Conservation (phyloP, 768 basidiomycete genomes). For the Lactifluus pinguis region DNA sequence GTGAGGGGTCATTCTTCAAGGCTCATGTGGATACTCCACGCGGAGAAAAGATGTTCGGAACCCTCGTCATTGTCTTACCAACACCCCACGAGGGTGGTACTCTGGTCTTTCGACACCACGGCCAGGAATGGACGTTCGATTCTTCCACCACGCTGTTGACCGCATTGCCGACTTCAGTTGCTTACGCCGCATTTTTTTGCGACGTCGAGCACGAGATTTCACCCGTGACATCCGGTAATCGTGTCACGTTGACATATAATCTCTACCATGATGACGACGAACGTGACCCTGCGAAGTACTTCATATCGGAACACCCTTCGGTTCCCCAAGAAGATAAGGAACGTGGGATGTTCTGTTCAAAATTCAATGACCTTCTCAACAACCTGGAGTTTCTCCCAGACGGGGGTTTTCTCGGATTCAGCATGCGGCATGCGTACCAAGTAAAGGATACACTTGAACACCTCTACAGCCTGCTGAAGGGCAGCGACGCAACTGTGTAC, state of each 20-base stretch:
- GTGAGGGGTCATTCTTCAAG: constrained; percentile 40
- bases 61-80: constrained; percentile 44
- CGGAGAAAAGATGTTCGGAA: constrained; percentile 38
- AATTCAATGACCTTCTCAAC: constrained; percentile 25
- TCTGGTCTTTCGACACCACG: constrained; percentile 29
- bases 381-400: constrained; percentile 30
- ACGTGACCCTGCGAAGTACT: background rate
- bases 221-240: constrained; percentile 33
- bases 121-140: constrained; percentile 32
- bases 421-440: constrained; percentile 32
- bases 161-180: constrained; percentile 20
- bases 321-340: constrained; percentile 2
- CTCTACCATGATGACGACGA: constrained; percentile 23
- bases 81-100: constrained; percentile 37
- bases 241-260: constrained; percentile 40
- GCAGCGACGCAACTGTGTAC: background rate
- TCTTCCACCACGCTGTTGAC: constrained; percentile 24
- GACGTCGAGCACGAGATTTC: constrained; percentile 40
- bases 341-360: constrained; percentile 1
- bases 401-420: constrained; percentile 35
- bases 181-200: constrained; percentile 36
- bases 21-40: constrained; percentile 42
- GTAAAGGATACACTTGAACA: constrained; percentile 10
- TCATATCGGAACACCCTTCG: background rate
- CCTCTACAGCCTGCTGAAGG: constrained; percentile 1